A percentile compares a stretch with the other conserved stretches of the same genome.
Evolutionary conservation across 352 stramenopile species (phyloP).

Genomic region (Pythium phragmiticola): DNA sequence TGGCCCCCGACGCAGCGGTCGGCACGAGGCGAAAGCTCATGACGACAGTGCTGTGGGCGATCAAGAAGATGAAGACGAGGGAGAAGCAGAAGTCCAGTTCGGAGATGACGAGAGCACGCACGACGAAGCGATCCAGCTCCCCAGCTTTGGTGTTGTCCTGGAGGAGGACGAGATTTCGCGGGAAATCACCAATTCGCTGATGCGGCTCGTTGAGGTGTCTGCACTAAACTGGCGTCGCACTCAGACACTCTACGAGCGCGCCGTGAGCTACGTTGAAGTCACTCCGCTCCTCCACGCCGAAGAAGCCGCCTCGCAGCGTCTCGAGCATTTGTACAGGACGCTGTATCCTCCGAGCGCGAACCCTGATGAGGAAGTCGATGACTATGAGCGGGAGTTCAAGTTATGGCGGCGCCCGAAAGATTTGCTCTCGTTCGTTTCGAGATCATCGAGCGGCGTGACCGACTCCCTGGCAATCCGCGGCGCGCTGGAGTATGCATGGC

Average conservation of each 20-base stretch:
- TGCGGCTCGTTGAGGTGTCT: constrained; percentile 57
- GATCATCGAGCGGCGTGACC: constrained; percentile 16
- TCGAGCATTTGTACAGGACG: constrained; percentile 63
- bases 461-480: constrained; percentile 40
- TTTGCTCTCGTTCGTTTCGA: constrained; percentile 50
- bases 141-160: constrained; percentile 46
- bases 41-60: neutral
- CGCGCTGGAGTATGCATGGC: constrained; percentile 70
- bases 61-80: constrained; percentile 7
- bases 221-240: constrained; percentile 69
- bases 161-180: constrained; percentile 80
- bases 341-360: constrained; percentile 35
- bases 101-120: neutral
- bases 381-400: constrained; percentile 25
- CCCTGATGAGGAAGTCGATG: constrained; percentile 16
- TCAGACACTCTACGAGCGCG: constrained; percentile 60
- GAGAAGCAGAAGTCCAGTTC: neutral
- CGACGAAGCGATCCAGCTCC: constrained; percentile 17
- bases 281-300: constrained; percentile 51
- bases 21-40: constrained; percentile 10
- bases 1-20: constrained; percentile 14
- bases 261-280: constrained; percentile 51
- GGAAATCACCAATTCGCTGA: constrained; percentile 47
- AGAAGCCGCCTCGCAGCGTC: constrained; percentile 31
- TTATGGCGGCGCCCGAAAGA: constrained; percentile 46